Conservation (phyloP, 148 eudicot species). For the Fagopyrum tataricum region DNA sequence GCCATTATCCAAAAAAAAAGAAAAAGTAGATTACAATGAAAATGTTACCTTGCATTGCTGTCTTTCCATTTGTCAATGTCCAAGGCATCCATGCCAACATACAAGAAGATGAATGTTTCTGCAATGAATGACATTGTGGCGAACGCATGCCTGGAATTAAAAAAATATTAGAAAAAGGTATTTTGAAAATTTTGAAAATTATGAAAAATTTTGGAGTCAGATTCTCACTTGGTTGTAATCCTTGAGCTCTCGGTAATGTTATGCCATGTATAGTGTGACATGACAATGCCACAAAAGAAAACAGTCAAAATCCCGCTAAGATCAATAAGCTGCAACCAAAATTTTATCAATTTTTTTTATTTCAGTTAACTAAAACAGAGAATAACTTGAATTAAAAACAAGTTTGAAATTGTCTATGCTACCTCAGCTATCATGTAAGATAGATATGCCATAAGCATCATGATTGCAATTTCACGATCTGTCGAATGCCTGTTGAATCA, state of each 20-base stretch:
- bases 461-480: constrained; percentile 66
- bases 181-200: background rate
- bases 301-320: constrained; percentile 62
- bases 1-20: background rate
- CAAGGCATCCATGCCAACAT: constrained; percentile 89
- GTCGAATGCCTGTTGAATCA: constrained; percentile 48
- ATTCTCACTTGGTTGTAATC: constrained; percentile 69
- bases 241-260: constrained; percentile 63
- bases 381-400: background rate
- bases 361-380: background rate
- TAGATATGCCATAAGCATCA: constrained; percentile 67
- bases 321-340: constrained; percentile 41
- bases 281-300: constrained; percentile 65
- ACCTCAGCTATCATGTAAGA: constrained; percentile 65
- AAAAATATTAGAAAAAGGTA: background rate
- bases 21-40: background rate
- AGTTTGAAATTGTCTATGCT: background rate
- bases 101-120: constrained; percentile 81
- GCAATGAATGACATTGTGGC: constrained; percentile 81
- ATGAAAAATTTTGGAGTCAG: background rate
- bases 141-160: constrained; percentile 62
- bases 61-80: constrained; percentile 82
- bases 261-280: constrained; percentile 80
- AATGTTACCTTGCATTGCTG: constrained; percentile 48
- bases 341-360: background rate